A percentile compares a stretch with the other conserved stretches of the same genome.
Conservation (phyloP, 768 basidiomycete genomes). For the Amanita exitialis region DNA sequence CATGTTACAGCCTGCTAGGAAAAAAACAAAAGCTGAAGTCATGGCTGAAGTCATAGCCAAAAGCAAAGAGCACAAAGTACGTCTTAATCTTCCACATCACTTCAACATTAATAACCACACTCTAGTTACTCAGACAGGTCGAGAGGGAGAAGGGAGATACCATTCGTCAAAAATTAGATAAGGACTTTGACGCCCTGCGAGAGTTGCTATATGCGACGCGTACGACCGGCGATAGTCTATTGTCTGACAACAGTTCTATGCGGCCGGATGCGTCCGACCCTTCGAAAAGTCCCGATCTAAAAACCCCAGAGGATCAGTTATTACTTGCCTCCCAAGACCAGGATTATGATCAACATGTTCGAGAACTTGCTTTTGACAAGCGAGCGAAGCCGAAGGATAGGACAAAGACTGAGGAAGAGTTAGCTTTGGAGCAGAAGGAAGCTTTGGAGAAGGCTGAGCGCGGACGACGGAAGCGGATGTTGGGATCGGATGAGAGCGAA, state of each 20-base stretch:
- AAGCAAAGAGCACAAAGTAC: constrained; percentile 90
- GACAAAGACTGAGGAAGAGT: constrained; percentile 93
- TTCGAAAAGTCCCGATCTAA: neutral
- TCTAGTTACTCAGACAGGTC: constrained; percentile 76
- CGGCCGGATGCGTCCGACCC: neutral
- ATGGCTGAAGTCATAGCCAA: constrained; percentile 98
- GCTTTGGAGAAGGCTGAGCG: constrained; percentile 80
- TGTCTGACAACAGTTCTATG: constrained; percentile 17
- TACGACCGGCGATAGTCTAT: constrained; percentile 18
- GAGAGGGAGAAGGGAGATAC: constrained; percentile 81
- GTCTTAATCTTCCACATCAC: constrained; percentile 11
- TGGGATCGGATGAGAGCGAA: constrained; percentile 65
- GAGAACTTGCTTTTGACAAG: constrained; percentile 87
- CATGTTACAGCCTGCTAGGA: constrained; percentile 53
- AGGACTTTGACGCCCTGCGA: constrained; percentile 75
- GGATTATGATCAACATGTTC: constrained; percentile 88
- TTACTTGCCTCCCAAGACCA: constrained; percentile 27
- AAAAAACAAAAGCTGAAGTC: constrained; percentile 90
- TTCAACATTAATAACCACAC: constrained; percentile 1
- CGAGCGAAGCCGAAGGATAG: constrained; percentile 91
- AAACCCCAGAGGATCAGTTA: constrained; percentile 13
- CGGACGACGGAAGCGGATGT: constrained; percentile 71
- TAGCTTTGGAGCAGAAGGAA: constrained; percentile 83
- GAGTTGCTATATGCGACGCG: constrained; percentile 57
- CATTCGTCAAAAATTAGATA: constrained; percentile 80